Evolutionary conservation across 352 stramenopile genomes (phyloP).

Genomic region (Globisporangium mamillatum): DNA sequence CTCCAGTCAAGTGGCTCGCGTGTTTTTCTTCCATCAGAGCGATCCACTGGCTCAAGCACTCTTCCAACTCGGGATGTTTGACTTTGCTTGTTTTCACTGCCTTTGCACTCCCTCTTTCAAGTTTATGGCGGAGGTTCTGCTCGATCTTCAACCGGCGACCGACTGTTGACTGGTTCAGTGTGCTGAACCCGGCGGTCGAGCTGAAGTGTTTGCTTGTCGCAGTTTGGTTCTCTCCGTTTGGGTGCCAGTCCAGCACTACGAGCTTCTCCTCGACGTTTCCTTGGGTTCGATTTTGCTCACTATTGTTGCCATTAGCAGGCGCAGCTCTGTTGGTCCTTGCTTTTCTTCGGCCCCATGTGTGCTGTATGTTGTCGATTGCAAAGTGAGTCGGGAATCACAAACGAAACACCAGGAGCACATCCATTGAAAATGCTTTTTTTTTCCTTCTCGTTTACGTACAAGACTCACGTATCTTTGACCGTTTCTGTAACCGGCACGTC

Average conservation of each 20-base stretch:
- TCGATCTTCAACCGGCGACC: too few species aligned
- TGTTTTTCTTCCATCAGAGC: background rate
- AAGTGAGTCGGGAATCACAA: background rate
- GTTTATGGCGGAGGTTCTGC: too few species aligned
- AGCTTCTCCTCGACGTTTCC: background rate
- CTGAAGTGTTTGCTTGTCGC: too few species aligned
- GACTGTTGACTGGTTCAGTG: too few species aligned
- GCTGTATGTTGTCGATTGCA: background rate
- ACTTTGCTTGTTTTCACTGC: too few species aligned
- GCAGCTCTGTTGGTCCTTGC: background rate
- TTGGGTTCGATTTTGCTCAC: background rate
- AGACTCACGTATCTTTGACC: background rate
- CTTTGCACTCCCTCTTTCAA: too few species aligned
- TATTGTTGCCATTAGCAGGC: background rate
- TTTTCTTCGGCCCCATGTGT: background rate
- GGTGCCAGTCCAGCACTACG: too few species aligned
- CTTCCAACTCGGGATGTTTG: conserved; percentile 1
- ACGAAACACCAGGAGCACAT: background rate
- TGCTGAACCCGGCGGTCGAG: too few species aligned
- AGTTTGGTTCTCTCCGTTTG: too few species aligned
- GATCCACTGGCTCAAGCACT: background rate
- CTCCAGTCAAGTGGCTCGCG: background rate
- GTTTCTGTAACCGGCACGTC: too few species aligned
- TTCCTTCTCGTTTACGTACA: background rate
- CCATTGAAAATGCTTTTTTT: background rate